phyloP scores from a whole-genome alignment of 768 basidiomycete genomes.

The Pleurotus ostreatus region DNA sequence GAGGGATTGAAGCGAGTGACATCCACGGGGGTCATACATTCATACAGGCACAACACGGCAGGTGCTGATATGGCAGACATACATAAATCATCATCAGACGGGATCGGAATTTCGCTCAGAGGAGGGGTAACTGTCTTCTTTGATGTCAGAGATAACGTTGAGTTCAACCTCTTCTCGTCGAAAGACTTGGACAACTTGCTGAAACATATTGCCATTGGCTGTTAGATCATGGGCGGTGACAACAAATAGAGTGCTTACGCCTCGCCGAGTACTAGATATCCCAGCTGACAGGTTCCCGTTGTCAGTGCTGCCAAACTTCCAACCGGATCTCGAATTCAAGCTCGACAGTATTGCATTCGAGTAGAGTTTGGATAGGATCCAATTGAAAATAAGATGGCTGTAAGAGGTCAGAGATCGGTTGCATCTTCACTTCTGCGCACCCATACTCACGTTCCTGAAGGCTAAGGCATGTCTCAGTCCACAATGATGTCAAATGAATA shows the following conservation, averaged over 20 bases:
- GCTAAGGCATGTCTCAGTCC: conserved; percentile 5
- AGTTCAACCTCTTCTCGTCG: neutral
- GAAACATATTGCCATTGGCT: neutral
- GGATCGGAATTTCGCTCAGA: neutral
- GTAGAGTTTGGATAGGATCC: conserved; percentile 36
- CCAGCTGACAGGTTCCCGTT: neutral
- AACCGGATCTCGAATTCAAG: conserved; percentile 28
- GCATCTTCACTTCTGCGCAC: neutral
- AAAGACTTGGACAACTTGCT: neutral
- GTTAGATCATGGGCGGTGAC: neutral
- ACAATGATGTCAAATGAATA: neutral
- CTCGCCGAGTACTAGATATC: neutral
- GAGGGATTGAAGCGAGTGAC: too few species aligned
- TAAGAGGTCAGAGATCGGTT: neutral
- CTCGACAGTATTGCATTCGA: conserved; percentile 35
- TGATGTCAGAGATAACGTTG: neutral
- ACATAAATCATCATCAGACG: too few species aligned
- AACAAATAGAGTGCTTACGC: neutral
- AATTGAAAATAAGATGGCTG: conserved; percentile 35
- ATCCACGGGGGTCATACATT: too few species aligned
- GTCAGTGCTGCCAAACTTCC: conserved; percentile 17
- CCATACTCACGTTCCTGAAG: conserved; percentile 19
- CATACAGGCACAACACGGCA: too few species aligned
- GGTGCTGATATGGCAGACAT: too few species aligned
- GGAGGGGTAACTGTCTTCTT: neutral